phyloP scores from a whole-genome alignment of 2,329 filamentous ascomycete species.

The Diaporthe sp. region DNA sequence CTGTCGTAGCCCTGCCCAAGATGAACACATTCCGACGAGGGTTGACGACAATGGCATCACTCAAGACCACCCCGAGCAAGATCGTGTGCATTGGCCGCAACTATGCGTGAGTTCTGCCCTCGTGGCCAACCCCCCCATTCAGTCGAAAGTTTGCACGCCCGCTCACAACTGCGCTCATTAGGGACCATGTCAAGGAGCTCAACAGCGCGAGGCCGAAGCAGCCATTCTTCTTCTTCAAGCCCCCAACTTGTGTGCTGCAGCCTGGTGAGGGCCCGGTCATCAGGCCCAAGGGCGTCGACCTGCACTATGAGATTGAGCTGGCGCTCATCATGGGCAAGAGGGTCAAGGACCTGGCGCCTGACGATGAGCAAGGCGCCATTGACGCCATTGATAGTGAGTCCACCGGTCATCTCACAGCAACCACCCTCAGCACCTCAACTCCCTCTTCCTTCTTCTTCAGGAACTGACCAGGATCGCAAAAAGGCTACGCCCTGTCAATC shows the following conservation, averaged over 20 bases:
- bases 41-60: conserved; percentile 52
- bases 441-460: too few relatives aligned
- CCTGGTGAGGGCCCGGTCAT: conserved; percentile 85
- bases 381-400: conserved; percentile 83
- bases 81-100: conserved; percentile 91
- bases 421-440: not conserved
- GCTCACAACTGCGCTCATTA: conserved; percentile 53
- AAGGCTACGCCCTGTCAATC: conserved; percentile 90
- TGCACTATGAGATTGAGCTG: conserved; percentile 97
- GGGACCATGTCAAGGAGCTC: conserved; percentile 94
- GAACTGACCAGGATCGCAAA: not conserved
- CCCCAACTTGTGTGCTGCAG: conserved; percentile 85
- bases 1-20: conserved; percentile 21
- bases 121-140: conserved; percentile 26
- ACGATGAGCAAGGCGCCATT: conserved; percentile 82
- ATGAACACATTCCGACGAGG: conserved; percentile 48
- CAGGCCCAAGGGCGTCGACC: conserved; percentile 83
- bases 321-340: conserved; percentile 89
- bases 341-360: conserved; percentile 79
- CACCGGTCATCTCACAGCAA: not conserved
- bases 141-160: not conserved
- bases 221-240: conserved; percentile 99
- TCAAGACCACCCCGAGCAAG: conserved; percentile 71
- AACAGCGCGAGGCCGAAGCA: conserved; percentile 90
- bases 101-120: conserved; percentile 79